These are phyloP conservation scores for Linaria vulgaris DNA, from an alignment of 257 asterid genomes.

Conservation along the genomic window DNA sequence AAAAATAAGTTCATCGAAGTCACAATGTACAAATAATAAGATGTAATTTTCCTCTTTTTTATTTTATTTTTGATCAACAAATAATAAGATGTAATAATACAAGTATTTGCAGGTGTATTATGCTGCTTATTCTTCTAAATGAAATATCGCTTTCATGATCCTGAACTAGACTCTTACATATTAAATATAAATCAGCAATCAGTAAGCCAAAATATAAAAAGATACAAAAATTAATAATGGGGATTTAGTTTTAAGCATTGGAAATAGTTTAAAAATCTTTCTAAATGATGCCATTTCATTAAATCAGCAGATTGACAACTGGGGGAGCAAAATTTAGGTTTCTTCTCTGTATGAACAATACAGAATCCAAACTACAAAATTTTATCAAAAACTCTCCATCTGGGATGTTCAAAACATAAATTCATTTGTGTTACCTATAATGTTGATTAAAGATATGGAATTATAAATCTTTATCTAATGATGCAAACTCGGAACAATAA, in stretches of 20 bases:
- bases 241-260: conserved; percentile 1
- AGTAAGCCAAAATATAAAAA: conserved; percentile 1
- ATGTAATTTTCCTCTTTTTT: no score
- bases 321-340: no score
- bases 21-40: not conserved
- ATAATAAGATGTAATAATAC: not conserved
- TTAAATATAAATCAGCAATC: not conserved
- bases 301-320: not conserved
- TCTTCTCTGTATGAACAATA: no score
- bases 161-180: conserved; percentile 6
- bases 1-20: not conserved
- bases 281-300: not conserved
- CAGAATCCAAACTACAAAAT: no score
- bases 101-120: not conserved
- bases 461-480: not conserved
- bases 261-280: not conserved
- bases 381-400: no score
- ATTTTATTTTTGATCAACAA: no score
- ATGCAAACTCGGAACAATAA: not conserved
- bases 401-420: no score
- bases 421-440: not conserved
- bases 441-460: no score
- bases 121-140: not conserved
- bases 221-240: not conserved
- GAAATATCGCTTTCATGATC: not conserved